Base-by-base conservation (phyloP, 176 grass and related monocot genomes). In the Juncus inflexus region DNA sequence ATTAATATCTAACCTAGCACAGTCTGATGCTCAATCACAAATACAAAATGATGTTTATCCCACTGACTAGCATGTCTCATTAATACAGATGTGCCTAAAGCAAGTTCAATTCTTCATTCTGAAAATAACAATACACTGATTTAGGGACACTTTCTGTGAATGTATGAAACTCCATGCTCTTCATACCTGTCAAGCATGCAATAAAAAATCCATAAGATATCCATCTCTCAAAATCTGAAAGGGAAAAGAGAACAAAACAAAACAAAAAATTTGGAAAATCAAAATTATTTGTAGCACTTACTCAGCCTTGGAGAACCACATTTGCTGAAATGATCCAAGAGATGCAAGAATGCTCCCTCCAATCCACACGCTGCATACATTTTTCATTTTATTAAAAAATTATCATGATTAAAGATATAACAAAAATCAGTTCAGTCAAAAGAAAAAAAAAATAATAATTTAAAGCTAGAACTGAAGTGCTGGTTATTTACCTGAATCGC, bases 261-360 rank as follows among this genome's bases (percentile, higher is more conserved):
- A 49, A 69, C 42, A 58, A 37, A 59, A 10, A 69, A 57, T 5
- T 6, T 47, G 37, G 8, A 35, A 60, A 56, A 52, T 60, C 11
- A 6, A 47, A 6, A 47, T 47, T 47, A 47, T 47, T 47, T 47
- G 4, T 47, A 28, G 19, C 73, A 73, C 85, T 84, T 92, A 99
- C 95, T 99, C 95, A 47, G 95, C 95, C 72, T 92, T 99, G 64
- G 95, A 99, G 69, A 99, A 99, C 95, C 95, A 99, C 95, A 99
- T 92, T 80, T 99, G 95, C 78, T 99, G 95, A 85, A 99, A 99
- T 51, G 95, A 99, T 61, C 95, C 95, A 78, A 94, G 95, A 35
- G 95, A 99, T 76, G 89, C 95, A 51, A 99, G 89, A 82, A 99
- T 99, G 66, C 95, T 99, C 16, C 94, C 94, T 86, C 95, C 95